Conservation (phyloP, 306 rosid species). For the Rosa multiflora region DNA sequence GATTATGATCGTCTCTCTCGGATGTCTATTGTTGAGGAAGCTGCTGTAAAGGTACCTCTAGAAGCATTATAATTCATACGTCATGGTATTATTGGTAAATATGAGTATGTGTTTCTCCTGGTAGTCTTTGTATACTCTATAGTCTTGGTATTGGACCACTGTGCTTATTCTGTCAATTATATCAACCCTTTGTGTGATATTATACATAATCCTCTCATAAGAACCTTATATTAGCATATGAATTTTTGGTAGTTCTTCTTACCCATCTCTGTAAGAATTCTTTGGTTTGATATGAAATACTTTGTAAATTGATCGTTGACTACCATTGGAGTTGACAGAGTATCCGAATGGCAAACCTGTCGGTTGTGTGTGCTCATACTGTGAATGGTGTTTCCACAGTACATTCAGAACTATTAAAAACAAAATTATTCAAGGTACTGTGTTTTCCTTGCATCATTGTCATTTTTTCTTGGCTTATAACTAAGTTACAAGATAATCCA, state of each 20-base stretch:
- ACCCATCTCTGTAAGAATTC: background rate
- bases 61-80: constrained; percentile 9
- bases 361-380: constrained; percentile 59
- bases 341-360: constrained; percentile 64
- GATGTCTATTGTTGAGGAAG: constrained; percentile 76
- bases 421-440: constrained; percentile 60
- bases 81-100: constrained; percentile 12
- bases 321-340: constrained; percentile 48
- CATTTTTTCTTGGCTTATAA: constrained; percentile 1
- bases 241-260: background rate
- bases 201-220: background rate
- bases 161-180: background rate
- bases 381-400: constrained; percentile 71
- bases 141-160: background rate
- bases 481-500: background rate
- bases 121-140: background rate
- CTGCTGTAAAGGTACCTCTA: constrained; percentile 55
- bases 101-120: constrained; percentile 9
- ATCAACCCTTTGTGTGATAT: background rate
- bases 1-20: constrained; percentile 61
- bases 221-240: background rate
- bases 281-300: background rate
- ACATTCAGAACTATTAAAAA: constrained; percentile 55
- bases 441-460: constrained; percentile 4
- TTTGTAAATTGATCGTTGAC: background rate